Evolutionary conservation across 768 basidiomycete species (phyloP).

Genomic region (Mycena olivaceomarginata): DNA sequence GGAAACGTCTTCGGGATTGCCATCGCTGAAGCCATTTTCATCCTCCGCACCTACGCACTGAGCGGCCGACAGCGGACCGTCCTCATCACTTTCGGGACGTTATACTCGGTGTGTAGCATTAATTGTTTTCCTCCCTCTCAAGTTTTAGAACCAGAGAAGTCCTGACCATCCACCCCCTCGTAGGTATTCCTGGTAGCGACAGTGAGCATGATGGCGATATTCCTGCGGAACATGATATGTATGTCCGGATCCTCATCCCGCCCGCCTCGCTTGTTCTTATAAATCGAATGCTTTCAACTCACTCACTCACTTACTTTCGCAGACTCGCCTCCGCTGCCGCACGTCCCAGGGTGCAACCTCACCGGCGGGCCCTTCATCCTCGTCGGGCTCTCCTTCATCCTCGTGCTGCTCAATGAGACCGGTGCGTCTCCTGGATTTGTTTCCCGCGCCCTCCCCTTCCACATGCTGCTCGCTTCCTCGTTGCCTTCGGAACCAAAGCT

Average conservation of each 20-base stretch:
- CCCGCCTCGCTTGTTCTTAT: no score
- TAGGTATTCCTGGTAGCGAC: not conserved
- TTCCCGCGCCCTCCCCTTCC: no score
- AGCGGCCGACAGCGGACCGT: constrained; percentile 17
- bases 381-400: constrained; percentile 36
- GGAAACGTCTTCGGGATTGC: constrained; percentile 29
- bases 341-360: constrained; percentile 27
- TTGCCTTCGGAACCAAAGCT: no score
- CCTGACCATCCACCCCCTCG: not conserved
- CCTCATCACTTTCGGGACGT: not conserved
- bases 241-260: not conserved
- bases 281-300: no score
- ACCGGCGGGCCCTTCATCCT: constrained; percentile 27
- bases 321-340: constrained; percentile 9
- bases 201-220: not conserved
- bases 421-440: constrained; percentile 5
- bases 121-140: not conserved
- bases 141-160: not conserved
- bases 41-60: constrained; percentile 35
- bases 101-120: constrained; percentile 11
- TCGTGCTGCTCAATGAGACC: constrained; percentile 28
- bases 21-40: constrained; percentile 34
- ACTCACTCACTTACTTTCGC: no score
- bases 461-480: no score
- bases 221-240: not conserved